These are phyloP conservation scores for Wickerhamiella slavikovae DNA, from an alignment of 805 yeast genomes.

Conservation along the genomic window DNA sequence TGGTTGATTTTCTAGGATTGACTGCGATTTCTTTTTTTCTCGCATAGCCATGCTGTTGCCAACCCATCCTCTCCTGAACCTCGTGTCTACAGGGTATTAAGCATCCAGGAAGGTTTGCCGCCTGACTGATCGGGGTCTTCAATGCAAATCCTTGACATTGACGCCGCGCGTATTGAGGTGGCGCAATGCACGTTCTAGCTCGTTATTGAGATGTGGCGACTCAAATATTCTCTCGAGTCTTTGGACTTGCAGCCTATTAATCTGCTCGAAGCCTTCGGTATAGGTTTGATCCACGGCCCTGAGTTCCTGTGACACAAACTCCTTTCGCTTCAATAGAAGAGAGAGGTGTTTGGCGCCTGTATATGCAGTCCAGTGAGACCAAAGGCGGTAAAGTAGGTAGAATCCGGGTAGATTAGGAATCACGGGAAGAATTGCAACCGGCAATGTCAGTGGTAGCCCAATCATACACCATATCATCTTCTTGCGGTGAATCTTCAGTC, in stretches of 20 bases:
- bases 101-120: too few species aligned
- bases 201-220: slow-evolving; percentile 4
- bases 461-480: slow-evolving; percentile 32
- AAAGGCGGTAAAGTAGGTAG: slow-evolving; percentile 58
- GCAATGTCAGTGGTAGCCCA: slow-evolving; percentile 58
- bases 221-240: slow-evolving; percentile 5
- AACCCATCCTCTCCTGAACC: too few species aligned
- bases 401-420: slow-evolving; percentile 86
- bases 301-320: slow-evolving; percentile 17
- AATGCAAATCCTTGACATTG: too few species aligned
- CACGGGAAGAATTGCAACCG: slow-evolving; percentile 65
- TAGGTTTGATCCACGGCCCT: slow-evolving; percentile 5
- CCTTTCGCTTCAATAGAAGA: slow-evolving; percentile 28
- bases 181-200: slow-evolving; percentile 9
- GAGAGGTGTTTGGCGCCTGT: slow-evolving; percentile 52
- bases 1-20: too few species aligned
- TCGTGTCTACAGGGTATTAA: too few species aligned
- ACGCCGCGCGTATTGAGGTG: too few species aligned
- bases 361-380: slow-evolving; percentile 66
- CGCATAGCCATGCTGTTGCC: too few species aligned
- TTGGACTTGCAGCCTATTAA: slow-evolving; percentile 3
- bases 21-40: too few species aligned
- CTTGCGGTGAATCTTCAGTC: slow-evolving; percentile 33
- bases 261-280: not conserved
- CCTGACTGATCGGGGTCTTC: too few species aligned